Conservation (phyloP, 306 rosid species). For the Vigna nakashimae region DNA sequence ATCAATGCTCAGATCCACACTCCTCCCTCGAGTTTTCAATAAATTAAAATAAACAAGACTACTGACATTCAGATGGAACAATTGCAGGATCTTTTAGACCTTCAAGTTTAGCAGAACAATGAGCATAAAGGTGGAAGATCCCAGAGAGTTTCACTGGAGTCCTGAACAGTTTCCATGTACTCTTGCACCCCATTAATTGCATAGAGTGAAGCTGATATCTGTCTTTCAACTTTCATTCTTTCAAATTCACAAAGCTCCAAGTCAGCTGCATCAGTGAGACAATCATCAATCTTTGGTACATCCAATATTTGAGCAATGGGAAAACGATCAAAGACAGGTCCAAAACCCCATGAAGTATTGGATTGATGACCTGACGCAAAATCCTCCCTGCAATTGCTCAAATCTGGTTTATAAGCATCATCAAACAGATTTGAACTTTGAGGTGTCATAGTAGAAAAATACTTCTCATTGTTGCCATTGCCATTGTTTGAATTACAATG, state of each 20-base stretch:
- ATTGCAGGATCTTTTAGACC: slow-evolving; percentile 34
- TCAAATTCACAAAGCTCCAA: slow-evolving; percentile 73
- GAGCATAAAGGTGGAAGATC: slow-evolving; percentile 91
- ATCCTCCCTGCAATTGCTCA: slow-evolving; percentile 59
- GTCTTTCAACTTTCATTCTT: slow-evolving; percentile 91
- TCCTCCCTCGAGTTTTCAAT: slow-evolving; percentile 31
- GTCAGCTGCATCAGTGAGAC: slow-evolving; percentile 33
- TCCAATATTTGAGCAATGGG: slow-evolving; percentile 59
- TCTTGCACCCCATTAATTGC: slow-evolving; percentile 94
- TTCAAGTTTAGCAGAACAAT: slow-evolving; percentile 58
- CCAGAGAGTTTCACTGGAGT: slow-evolving; percentile 70
- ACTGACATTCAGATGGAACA: slow-evolving; percentile 32
- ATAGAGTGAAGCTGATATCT: slow-evolving; percentile 88
- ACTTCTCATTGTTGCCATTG: slow-evolving; percentile 16
- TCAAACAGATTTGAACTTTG: slow-evolving; percentile 50
- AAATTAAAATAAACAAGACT: not conserved
- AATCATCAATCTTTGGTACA: slow-evolving; percentile 52
- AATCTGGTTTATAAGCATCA: slow-evolving; percentile 74
- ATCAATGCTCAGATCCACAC: slow-evolving; percentile 36
- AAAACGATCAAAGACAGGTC: slow-evolving; percentile 57
- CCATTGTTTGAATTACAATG: slow-evolving; percentile 16
- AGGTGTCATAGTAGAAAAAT: slow-evolving; percentile 28
- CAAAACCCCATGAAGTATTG: slow-evolving; percentile 56
- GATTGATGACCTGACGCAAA: slow-evolving; percentile 47
- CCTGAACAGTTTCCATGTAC: slow-evolving; percentile 84